Evolutionary conservation across 2,329 filamentous ascomycete genomes (phyloP), one percentile per base, ranked within the genome.

Genomic region (Fusarium concolor): DNA sequence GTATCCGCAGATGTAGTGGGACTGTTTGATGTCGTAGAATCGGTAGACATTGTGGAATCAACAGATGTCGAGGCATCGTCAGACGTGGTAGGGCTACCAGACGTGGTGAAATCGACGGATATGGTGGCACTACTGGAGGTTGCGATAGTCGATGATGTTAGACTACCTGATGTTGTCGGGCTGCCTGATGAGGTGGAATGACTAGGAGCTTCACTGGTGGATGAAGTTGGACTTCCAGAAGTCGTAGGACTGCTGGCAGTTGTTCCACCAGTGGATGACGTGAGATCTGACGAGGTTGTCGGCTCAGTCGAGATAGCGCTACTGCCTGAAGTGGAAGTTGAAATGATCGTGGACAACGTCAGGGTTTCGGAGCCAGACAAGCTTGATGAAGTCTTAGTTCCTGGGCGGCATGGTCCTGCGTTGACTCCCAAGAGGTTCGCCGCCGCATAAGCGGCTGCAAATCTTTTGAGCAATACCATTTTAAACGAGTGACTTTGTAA

Each of bases 401-500:
- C 38, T 4, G 57, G 57, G 11, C 57, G 57, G 10, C 57, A 61
- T 1, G 42, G 38, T 14, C 57, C 37, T 10, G 57, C 57, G 1
- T 61, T 22, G 2, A 59, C 57, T 3, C 54, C 54, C 26, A 59
- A 3, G 2, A 61, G 2, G n/a, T 44, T 61, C 2, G 2, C 24
- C 1, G 43, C 38, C 4, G 24, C 57, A 61, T 59, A 59, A 18
- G 20, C 54, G n/a, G 44, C 43, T 2, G n/a, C 54, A 24, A 61
- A 12, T 18, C 24, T 3, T n/a, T 52, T 61, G 4, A 61, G 2
- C 10, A 43, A 61, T n/a, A 61, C 57, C 57, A 61, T 61, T 33
- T 51, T 33, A 10, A 39, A 59, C 8, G 57, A 61, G n/a, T 22
- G 56, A 35, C 35, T 51, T 22, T 18, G 17, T 29, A 43, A 38